Percentiles rank a stretch among this genome's conserved stretches.
These are phyloP conservation scores for Spatholobus suberectus DNA, from an alignment of 306 rosid genomes.

Conservation along the genomic window DNA sequence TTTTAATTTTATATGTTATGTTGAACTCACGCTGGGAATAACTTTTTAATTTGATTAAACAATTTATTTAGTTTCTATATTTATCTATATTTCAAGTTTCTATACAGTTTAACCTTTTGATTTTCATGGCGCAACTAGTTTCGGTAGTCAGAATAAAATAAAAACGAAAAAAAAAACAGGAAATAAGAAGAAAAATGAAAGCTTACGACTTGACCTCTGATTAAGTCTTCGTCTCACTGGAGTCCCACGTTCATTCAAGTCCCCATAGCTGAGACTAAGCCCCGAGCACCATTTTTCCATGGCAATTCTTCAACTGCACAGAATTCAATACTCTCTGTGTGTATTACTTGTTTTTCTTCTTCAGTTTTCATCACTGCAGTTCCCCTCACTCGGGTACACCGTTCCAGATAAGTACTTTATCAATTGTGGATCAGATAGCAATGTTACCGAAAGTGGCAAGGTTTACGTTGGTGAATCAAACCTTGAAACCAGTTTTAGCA, in stretches of 20 bases:
- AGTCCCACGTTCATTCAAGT: neutral
- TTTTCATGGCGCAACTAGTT: neutral
- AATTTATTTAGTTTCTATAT: too few relatives aligned
- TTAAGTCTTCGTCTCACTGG: conserved; percentile 1
- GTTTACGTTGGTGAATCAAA: conserved; percentile 28
- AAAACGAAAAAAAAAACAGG: too few relatives aligned
- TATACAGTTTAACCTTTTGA: too few relatives aligned
- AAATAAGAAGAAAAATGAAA: conserved; percentile 15
- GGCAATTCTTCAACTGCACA: conserved; percentile 15
- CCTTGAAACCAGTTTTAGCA: neutral
- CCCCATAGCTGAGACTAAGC: neutral
- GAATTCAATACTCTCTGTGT: neutral
- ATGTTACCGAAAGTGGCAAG: neutral
- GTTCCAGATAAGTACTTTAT: conserved; percentile 37
- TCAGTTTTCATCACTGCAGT: conserved; percentile 25
- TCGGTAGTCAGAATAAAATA: conserved; percentile 3
- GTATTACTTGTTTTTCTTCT: conserved; percentile 33
- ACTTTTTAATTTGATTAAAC: too few relatives aligned
- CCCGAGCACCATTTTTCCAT: neutral
- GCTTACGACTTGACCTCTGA: conserved; percentile 7
- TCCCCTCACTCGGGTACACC: conserved; percentile 8
- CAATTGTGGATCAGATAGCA: conserved; percentile 50
- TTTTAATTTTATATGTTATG: too few relatives aligned
- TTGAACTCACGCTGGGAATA: too few relatives aligned
- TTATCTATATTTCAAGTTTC: too few relatives aligned